phyloP scores from a whole-genome alignment of 495 filamentous ascomycete genomes.

The Cercophora samala region DNA sequence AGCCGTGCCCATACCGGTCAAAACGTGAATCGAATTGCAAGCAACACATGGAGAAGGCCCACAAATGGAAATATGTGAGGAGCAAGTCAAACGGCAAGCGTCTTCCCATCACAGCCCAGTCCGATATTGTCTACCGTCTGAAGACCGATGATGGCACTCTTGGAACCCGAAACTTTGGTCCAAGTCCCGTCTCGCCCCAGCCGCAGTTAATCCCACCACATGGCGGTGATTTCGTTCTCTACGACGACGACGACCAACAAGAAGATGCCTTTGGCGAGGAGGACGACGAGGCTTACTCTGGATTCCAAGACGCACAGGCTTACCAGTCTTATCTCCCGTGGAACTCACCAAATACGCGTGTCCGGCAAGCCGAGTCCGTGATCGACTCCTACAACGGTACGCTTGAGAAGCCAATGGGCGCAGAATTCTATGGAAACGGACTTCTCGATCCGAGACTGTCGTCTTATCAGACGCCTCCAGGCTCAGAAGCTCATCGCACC shows the following conservation, averaged over 20 bases:
- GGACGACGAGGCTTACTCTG: slow-evolving; percentile 20
- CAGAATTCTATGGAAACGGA: slow-evolving; percentile 1
- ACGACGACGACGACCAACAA: slow-evolving; percentile 12
- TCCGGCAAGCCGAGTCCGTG: slow-evolving; percentile 29
- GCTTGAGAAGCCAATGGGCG: slow-evolving; percentile 7
- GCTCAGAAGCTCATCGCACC: slow-evolving; percentile 3
- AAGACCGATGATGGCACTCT: slow-evolving; percentile 8
- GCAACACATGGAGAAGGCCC: slow-evolving; percentile 98
- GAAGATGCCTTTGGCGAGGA: slow-evolving; percentile 24
- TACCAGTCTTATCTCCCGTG: slow-evolving; percentile 32
- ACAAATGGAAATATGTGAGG: slow-evolving; percentile 80
- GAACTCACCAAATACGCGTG: slow-evolving; percentile 32
- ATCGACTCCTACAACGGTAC: slow-evolving; percentile 29
- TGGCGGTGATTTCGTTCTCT: slow-evolving; percentile 28
- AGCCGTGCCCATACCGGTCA: slow-evolving; percentile 83
- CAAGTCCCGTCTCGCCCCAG: slow-evolving; percentile 8
- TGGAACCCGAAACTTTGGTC: background rate
- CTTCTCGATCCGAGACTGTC: slow-evolving; percentile 24
- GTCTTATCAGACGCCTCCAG: slow-evolving; percentile 5
- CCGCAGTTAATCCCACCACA: slow-evolving; percentile 5
- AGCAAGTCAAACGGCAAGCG: slow-evolving; percentile 73
- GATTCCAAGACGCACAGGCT: slow-evolving; percentile 13
- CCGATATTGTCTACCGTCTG: slow-evolving; percentile 4
- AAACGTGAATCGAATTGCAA: slow-evolving; percentile 98
- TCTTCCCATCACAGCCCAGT: background rate